Percentiles rank a stretch among this genome's conserved stretches.
These are phyloP conservation scores for Verbascum thapsus DNA, from an alignment of 257 asterid genomes.

Conservation along the genomic window DNA sequence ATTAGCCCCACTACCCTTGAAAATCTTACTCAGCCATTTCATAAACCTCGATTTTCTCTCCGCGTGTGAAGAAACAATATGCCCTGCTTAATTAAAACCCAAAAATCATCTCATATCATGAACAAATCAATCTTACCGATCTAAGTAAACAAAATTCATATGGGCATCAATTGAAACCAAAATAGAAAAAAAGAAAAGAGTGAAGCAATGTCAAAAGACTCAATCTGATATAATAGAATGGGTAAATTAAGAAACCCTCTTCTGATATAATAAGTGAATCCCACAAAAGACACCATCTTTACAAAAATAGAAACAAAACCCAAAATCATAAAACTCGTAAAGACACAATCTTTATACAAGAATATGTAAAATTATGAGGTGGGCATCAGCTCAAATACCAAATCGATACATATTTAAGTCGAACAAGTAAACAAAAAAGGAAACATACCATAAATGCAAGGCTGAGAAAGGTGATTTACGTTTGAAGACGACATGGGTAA, in stretches of 20 bases:
- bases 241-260: constrained; percentile 12
- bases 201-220: too few species aligned
- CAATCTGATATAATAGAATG: neutral
- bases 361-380: constrained; percentile 25
- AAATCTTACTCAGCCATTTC: constrained; percentile 88
- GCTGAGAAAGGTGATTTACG: constrained; percentile 77
- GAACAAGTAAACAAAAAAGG: constrained; percentile 6
- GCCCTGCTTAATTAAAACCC: constrained; percentile 60
- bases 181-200: neutral
- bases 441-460: constrained; percentile 74
- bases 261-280: constrained; percentile 4
- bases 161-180: constrained; percentile 10
- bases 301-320: constrained; percentile 19
- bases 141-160: neutral
- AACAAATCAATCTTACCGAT: too few species aligned
- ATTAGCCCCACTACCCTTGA: constrained; percentile 64
- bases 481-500: constrained; percentile 75
- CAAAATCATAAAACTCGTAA: constrained; percentile 29
- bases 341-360: constrained; percentile 29
- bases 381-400: constrained; percentile 31
- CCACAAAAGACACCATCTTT: constrained; percentile 24
- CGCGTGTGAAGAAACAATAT: constrained; percentile 63
- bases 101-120: constrained; percentile 29
- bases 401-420: constrained; percentile 16
- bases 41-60: constrained; percentile 85